Evolutionary conservation across 164 flowering plant species (phyloP).

Genomic region (Magnolia changhungtana): DNA sequence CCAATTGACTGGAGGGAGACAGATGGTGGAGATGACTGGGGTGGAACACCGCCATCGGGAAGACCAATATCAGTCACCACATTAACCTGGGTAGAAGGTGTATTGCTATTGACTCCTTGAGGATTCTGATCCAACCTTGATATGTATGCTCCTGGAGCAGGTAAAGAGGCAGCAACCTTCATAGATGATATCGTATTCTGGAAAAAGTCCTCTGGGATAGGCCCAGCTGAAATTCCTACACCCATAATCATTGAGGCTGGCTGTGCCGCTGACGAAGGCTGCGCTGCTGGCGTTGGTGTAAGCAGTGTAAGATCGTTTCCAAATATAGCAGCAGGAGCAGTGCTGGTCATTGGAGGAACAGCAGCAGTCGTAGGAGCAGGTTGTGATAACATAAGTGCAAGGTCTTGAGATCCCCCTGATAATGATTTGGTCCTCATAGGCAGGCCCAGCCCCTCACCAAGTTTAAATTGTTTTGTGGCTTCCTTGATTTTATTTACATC

Average conservation of each 20-base stretch:
- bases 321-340: slow-evolving; percentile 54
- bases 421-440: slow-evolving; percentile 72
- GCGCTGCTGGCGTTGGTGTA: slow-evolving; percentile 2
- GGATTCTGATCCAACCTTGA: slow-evolving; percentile 49
- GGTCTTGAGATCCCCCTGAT: slow-evolving; percentile 63
- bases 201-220: slow-evolving; percentile 97
- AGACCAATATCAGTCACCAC: slow-evolving; percentile 46
- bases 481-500: slow-evolving; percentile 96
- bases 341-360: slow-evolving; percentile 19
- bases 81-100: slow-evolving; percentile 35
- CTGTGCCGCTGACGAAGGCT: not conserved
- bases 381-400: slow-evolving; percentile 41
- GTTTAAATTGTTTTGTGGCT: slow-evolving; percentile 85
- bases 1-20: slow-evolving; percentile 50
- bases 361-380: slow-evolving; percentile 33
- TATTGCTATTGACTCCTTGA: slow-evolving; percentile 36
- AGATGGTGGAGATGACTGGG: slow-evolving; percentile 39
- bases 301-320: slow-evolving; percentile 33
- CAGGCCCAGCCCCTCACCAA: slow-evolving; percentile 73
- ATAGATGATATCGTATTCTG: slow-evolving; percentile 90
- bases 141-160: slow-evolving; percentile 68
- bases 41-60: slow-evolving; percentile 78
- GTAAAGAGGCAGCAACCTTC: slow-evolving; percentile 78
- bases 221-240: slow-evolving; percentile 57
- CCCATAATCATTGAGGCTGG: slow-evolving; percentile 34